A percentile compares a stretch with the other conserved stretches of the same genome.
phyloP scores from a whole-genome alignment of 257 asterid species.

The Nicotiana noctiflora region DNA sequence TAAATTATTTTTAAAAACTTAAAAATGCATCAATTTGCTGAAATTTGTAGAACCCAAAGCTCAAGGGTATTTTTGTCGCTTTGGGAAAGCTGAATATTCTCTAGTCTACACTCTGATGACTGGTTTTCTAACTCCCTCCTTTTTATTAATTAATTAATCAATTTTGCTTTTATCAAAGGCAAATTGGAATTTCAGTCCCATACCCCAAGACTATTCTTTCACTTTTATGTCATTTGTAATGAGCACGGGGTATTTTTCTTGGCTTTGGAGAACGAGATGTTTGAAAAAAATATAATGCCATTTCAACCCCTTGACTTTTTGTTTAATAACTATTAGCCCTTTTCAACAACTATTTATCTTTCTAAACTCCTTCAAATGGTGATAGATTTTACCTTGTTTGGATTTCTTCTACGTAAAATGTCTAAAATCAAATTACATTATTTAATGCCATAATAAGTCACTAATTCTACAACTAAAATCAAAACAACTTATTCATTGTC shows the following conservation, averaged over 20 bases:
- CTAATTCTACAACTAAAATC: too few species aligned
- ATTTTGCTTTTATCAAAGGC: slow-evolving; percentile 7
- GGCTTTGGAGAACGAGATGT: slow-evolving; percentile 14
- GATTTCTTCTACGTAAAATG: not conserved
- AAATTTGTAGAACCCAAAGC: slow-evolving; percentile 42
- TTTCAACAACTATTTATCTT: not conserved
- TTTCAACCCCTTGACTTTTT: not conserved
- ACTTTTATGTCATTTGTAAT: not conserved
- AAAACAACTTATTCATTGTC: too few species aligned
- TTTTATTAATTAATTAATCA: not conserved
- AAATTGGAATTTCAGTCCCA: slow-evolving; percentile 25
- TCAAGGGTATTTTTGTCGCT: slow-evolving; percentile 71
- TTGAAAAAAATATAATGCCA: not conserved
- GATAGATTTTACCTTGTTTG: not conserved
- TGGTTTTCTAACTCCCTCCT: slow-evolving; percentile 12
- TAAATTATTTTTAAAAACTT: not conserved
- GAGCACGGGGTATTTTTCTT: slow-evolving; percentile 11
- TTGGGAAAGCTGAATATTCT: slow-evolving; percentile 88
- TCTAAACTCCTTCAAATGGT: not conserved
- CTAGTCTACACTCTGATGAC: slow-evolving; percentile 46
- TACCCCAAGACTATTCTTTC: slow-evolving; percentile 17
- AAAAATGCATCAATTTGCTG: slow-evolving; percentile 34
- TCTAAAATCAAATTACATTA: not conserved
- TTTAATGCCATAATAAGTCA: not conserved
- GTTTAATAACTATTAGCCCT: not conserved